Evolutionary conservation across 176 grass and related monocot genomes (phyloP).

Genomic region (Raddia distichophylla): DNA sequence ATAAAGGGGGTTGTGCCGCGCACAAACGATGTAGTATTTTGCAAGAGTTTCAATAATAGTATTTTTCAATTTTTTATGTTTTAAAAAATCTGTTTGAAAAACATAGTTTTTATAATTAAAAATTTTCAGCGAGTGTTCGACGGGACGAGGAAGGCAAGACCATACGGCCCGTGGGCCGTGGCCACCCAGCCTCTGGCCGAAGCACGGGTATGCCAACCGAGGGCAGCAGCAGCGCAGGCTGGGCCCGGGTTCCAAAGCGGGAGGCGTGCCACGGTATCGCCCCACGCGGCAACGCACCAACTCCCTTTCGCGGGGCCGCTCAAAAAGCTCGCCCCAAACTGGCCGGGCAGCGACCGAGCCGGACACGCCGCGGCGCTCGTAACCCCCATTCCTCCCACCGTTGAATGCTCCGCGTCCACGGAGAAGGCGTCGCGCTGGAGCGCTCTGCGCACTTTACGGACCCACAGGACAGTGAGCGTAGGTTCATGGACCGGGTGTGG

Average conservation of each 20-base stretch:
- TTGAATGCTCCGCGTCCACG: slow-evolving; percentile 15
- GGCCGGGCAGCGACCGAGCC: background rate
- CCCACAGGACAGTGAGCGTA: accelerated
- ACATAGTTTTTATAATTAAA: no score
- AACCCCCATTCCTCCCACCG: background rate
- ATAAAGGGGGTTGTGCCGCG: no score
- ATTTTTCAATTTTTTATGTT: no score
- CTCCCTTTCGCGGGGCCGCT: background rate
- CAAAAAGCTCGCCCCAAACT: background rate
- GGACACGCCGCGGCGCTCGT: background rate
- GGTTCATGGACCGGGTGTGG: background rate
- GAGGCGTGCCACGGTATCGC: no score
- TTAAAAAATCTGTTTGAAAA: no score
- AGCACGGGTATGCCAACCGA: background rate
- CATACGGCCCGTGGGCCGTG: no score
- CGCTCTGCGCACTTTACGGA: accelerated
- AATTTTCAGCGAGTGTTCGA: no score
- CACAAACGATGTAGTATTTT: no score
- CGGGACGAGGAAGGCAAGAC: no score
- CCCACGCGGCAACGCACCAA: slow-evolving; percentile 29
- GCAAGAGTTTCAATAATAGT: no score
- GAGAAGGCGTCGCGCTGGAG: background rate
- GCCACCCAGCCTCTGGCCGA: no score
- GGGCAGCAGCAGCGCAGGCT: background rate
- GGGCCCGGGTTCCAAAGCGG: background rate